These are phyloP conservation scores for Oenanthe sinensis DNA, from an alignment of 129 eudicot species.

Conservation along the genomic window DNA sequence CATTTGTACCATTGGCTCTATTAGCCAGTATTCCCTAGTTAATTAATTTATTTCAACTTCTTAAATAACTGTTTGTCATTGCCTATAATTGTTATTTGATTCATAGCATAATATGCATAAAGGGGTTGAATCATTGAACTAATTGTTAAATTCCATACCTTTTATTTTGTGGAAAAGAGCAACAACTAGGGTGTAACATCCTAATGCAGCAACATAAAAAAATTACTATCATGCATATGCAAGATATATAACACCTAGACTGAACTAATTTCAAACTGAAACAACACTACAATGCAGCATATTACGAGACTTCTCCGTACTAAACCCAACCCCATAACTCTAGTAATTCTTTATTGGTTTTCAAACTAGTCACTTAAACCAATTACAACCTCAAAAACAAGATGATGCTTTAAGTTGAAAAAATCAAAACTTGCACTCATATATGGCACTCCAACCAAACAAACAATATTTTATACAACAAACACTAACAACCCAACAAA, in stretches of 20 bases:
- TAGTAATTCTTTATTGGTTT: too few relatives aligned
- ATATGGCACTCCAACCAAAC: neutral
- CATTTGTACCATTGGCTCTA: neutral
- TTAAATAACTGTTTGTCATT: neutral
- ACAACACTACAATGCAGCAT: neutral
- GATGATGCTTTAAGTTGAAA: neutral
- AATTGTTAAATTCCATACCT: neutral
- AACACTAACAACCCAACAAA: too few relatives aligned
- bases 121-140: neutral
- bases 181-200: neutral
- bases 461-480: neutral
- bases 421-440: neutral
- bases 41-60: neutral
- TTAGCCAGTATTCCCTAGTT: neutral
- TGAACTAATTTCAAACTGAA: neutral
- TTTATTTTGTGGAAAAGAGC: neutral
- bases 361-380: neutral
- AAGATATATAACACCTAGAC: neutral
- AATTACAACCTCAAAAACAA: neutral
- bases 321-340: too few relatives aligned
- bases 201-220: neutral
- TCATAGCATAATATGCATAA: neutral
- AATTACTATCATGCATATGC: neutral
- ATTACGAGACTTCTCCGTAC: neutral
- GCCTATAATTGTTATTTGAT: neutral